These are phyloP conservation scores for Brassica rapa DNA, from an alignment of 345 rosid species.

Conservation along the genomic window DNA sequence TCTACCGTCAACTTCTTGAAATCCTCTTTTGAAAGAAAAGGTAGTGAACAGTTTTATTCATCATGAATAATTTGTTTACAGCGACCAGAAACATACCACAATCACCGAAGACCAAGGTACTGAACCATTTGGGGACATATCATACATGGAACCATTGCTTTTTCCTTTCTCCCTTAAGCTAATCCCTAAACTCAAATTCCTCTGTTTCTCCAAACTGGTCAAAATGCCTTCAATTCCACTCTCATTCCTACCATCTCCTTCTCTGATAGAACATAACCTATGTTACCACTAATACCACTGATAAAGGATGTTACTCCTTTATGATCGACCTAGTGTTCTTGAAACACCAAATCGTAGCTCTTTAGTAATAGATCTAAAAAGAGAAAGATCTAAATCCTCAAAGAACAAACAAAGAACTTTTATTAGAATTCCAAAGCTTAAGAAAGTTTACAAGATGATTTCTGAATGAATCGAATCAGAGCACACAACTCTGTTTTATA, in stretches of 20 bases:
- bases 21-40: constrained; percentile 47
- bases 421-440: too few species aligned
- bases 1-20: constrained; percentile 34
- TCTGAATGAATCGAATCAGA: too few species aligned
- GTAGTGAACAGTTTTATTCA: background rate
- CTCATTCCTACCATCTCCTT: constrained; percentile 44
- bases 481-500: too few species aligned
- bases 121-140: constrained; percentile 40
- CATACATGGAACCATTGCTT: constrained; percentile 28
- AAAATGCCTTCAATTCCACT: constrained; percentile 86
- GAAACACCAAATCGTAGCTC: too few species aligned
- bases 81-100: constrained; percentile 48
- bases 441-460: too few species aligned
- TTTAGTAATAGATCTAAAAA: too few species aligned
- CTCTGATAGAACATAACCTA: constrained; percentile 49
- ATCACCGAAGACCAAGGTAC: constrained; percentile 42
- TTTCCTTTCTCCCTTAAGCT: constrained; percentile 51
- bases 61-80: background rate
- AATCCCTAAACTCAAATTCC: constrained; percentile 65
- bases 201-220: constrained; percentile 76
- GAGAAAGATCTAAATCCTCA: too few species aligned
- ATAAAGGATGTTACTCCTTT: too few species aligned
- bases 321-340: too few species aligned
- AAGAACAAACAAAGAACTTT: too few species aligned
- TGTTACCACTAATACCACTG: too few species aligned